phyloP scores from a whole-genome alignment of 108 stramenopile genomes.

The Pseudonitzschia delicatissima region DNA sequence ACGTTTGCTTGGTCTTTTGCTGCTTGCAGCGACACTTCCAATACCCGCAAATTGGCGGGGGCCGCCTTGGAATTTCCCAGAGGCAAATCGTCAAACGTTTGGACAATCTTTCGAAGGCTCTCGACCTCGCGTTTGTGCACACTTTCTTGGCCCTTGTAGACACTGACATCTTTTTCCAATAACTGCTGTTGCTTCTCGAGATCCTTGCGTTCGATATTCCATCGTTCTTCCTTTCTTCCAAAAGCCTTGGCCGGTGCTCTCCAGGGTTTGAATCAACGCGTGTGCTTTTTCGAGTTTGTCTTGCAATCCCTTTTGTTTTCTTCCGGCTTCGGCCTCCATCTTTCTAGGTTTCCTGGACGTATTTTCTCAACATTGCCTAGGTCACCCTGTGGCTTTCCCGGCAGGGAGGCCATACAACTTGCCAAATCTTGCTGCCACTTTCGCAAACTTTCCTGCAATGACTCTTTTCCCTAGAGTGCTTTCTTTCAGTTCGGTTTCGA shows the following conservation, averaged over 20 bases:
- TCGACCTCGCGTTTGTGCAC: slow-evolving; percentile 77
- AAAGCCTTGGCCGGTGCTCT: slow-evolving; percentile 30
- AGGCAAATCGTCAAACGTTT: slow-evolving; percentile 59
- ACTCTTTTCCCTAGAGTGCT: slow-evolving; percentile 7
- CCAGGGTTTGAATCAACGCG: slow-evolving; percentile 30
- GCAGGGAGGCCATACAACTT: not conserved
- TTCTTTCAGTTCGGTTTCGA: slow-evolving; percentile 41
- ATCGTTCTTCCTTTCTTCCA: not conserved
- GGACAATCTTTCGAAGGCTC: slow-evolving; percentile 50
- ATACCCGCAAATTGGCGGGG: slow-evolving; percentile 15
- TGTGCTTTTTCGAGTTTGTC: slow-evolving; percentile 29
- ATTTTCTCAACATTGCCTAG: slow-evolving; percentile 43
- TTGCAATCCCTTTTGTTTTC: slow-evolving; percentile 30
- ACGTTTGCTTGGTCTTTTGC: slow-evolving; percentile 53
- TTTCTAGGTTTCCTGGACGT: slow-evolving; percentile 43
- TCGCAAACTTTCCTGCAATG: slow-evolving; percentile 21
- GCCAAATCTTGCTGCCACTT: slow-evolving; percentile 56
- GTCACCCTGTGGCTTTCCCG: not conserved
- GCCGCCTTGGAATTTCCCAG: not conserved
- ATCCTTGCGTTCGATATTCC: slow-evolving; percentile 6
- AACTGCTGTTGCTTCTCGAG: slow-evolving; percentile 6
- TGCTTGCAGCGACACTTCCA: slow-evolving; percentile 49
- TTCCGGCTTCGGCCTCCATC: slow-evolving; percentile 26
- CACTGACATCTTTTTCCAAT: slow-evolving; percentile 11
- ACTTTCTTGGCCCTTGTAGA: slow-evolving; percentile 49